phyloP scores from a whole-genome alignment of 2,329 filamentous ascomycete genomes.

The Keithomyces neogunnii region DNA sequence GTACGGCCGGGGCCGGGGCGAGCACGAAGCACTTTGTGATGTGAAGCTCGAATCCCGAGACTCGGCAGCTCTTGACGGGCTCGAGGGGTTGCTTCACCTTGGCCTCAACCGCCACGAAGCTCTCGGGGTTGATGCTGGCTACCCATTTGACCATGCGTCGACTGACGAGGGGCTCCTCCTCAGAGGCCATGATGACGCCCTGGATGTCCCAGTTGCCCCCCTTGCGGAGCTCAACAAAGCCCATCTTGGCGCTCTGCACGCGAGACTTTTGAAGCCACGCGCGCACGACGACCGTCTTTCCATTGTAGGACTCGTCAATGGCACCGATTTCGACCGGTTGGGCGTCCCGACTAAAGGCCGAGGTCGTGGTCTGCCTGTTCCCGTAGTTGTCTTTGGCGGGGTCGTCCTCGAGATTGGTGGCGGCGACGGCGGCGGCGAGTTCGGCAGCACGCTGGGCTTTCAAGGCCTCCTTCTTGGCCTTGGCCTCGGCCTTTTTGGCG shows the following conservation, averaged over 20 bases:
- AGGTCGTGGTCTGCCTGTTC: slow-evolving; percentile 7
- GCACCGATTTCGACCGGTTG: slow-evolving; percentile 52
- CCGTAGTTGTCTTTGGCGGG: slow-evolving; percentile 75
- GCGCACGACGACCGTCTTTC: slow-evolving; percentile 66
- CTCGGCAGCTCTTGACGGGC: slow-evolving; percentile 78
- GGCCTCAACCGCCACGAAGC: slow-evolving; percentile 74
- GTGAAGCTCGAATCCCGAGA: slow-evolving; percentile 78
- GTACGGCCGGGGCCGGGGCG: slow-evolving; percentile 49
- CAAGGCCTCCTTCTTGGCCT: slow-evolving; percentile 80
- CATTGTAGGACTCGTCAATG: slow-evolving; percentile 56
- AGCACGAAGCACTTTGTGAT: slow-evolving; percentile 78
- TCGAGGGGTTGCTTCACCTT: slow-evolving; percentile 74
- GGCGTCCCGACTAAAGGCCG: slow-evolving; percentile 27
- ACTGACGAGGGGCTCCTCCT: slow-evolving; percentile 51
- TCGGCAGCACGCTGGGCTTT: slow-evolving; percentile 69
- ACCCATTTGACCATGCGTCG: slow-evolving; percentile 91
- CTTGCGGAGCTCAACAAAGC: slow-evolving; percentile 73
- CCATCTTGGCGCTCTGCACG: slow-evolving; percentile 58
- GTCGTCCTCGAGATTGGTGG: slow-evolving; percentile 58
- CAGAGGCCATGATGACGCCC: slow-evolving; percentile 60
- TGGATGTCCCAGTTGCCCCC: slow-evolving; percentile 67
- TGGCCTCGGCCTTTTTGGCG: slow-evolving; percentile 74
- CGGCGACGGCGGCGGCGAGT: slow-evolving; percentile 59
- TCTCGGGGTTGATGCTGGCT: slow-evolving; percentile 65
- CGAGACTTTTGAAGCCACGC: slow-evolving; percentile 41